These are phyloP conservation scores for Endocladia muricata DNA, from an alignment of 31 red algal species.

Conservation along the genomic window DNA sequence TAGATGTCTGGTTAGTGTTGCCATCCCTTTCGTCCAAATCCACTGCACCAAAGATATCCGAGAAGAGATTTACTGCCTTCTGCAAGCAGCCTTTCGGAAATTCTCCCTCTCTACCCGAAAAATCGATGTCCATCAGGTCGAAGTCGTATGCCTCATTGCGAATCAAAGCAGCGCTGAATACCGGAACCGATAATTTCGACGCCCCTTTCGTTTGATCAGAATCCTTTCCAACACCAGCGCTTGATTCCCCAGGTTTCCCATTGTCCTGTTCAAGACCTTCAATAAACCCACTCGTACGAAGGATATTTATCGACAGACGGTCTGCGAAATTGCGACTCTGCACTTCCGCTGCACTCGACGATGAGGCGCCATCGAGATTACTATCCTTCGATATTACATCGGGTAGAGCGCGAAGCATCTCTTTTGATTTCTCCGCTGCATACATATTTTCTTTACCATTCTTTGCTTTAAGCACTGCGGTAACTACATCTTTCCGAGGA, in stretches of 20 bases:
- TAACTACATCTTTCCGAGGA: conserved; percentile 69
- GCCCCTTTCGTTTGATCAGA: neutral
- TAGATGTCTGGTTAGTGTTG: neutral
- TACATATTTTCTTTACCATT: conserved; percentile 39
- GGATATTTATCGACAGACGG: conserved; percentile 52
- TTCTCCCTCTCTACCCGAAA: conserved; percentile 65
- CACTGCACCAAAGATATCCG: conserved; percentile 65
- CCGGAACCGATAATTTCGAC: conserved; percentile 45
- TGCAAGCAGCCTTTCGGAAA: conserved; percentile 64
- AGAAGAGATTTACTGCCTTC: conserved; percentile 48
- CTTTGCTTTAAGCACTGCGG: conserved; percentile 60
- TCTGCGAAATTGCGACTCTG: conserved; percentile 54
- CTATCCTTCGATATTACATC: conserved; percentile 13
- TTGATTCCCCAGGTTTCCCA: neutral
- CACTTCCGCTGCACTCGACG: conserved; percentile 42
- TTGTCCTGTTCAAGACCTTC: conserved; percentile 47
- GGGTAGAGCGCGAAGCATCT: conserved; percentile 4
- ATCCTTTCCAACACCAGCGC: neutral
- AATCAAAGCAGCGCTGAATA: conserved; percentile 54
- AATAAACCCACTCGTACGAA: conserved; percentile 66
- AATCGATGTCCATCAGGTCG: conserved; percentile 69
- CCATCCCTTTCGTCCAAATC: conserved; percentile 13
- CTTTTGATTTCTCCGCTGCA: conserved; percentile 23
- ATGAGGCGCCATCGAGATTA: conserved; percentile 25
- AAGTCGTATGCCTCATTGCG: conserved; percentile 40